These are phyloP conservation scores for Microsporum audouinii DNA, from an alignment of 2,329 filamentous ascomycete genomes.

Conservation along the genomic window DNA sequence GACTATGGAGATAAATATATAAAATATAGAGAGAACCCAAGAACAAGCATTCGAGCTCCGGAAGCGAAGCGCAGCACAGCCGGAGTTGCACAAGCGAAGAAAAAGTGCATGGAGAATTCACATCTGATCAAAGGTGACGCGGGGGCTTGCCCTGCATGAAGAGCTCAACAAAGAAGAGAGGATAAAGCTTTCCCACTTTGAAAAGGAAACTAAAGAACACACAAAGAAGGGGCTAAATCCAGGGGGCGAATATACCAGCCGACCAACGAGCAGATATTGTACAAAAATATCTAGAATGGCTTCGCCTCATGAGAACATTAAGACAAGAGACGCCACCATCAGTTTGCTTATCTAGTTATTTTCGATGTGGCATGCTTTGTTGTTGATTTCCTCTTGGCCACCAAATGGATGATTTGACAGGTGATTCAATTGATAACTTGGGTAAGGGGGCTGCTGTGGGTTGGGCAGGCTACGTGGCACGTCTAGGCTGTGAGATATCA, in stretches of 20 bases:
- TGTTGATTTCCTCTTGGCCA: not conserved
- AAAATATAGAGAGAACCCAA: not conserved
- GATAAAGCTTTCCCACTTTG: not conserved
- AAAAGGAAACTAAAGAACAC: not conserved
- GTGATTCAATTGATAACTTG: not conserved
- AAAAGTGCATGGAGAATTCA: not conserved
- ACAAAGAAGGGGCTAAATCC: not conserved
- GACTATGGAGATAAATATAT: not conserved
- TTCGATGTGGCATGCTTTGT: not conserved
- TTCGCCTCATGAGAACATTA: not conserved
- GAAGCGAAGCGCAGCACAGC: not conserved
- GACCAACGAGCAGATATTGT: not conserved
- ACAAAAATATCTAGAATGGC: not conserved
- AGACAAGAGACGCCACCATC: not conserved
- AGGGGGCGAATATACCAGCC: not conserved
- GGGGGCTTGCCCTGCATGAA: slow-evolving; percentile 2
- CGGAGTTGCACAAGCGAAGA: not conserved
- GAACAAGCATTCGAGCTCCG: not conserved
- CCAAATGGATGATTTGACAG: not conserved
- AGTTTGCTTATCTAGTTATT: not conserved
- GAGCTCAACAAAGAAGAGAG: not conserved
- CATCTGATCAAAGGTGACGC: slow-evolving; percentile 2
- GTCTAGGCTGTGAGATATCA: slow-evolving; percentile 2
- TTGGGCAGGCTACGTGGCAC: slow-evolving; percentile 2
- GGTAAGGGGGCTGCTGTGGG: not conserved